Evolutionary conservation across 2,329 filamentous ascomycete species (phyloP).

Genomic region (Davidsoniella neocaledoniae): DNA sequence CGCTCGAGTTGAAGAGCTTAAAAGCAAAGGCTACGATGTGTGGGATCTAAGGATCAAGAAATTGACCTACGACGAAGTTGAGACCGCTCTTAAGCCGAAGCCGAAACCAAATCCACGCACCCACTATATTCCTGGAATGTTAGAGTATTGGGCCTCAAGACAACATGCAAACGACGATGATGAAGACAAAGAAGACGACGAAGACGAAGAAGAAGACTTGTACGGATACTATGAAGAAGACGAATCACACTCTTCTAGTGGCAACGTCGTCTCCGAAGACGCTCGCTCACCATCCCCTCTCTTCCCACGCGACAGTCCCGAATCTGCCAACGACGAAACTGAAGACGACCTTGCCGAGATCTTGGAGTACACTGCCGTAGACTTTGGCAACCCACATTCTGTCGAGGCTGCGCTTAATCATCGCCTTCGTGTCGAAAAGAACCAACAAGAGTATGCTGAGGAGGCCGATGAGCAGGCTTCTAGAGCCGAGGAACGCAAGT

Average conservation of each 20-base stretch:
- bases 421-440: constrained; percentile 25
- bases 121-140: no score
- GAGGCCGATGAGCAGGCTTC: constrained; percentile 24
- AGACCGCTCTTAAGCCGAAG: constrained; percentile 21
- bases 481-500: constrained; percentile 24
- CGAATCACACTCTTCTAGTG: not conserved
- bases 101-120: constrained; percentile 14
- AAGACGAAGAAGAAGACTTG: no score
- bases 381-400: constrained; percentile 22
- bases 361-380: constrained; percentile 24
- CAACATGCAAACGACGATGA: no score
- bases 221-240: no score
- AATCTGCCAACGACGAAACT: constrained; percentile 7
- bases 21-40: not conserved
- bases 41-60: constrained; percentile 14
- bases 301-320: not conserved
- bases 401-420: constrained; percentile 22
- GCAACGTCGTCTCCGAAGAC: not conserved
- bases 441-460: constrained; percentile 29
- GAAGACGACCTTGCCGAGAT: constrained; percentile 20
- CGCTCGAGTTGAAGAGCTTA: not conserved
- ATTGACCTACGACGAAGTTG: constrained; percentile 29
- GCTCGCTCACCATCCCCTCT: constrained; percentile 3
- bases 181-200: not conserved
- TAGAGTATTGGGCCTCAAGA: not conserved